These are phyloP conservation scores for Bacterosira constricta DNA, from an alignment of 108 stramenopile genomes.

Conservation along the genomic window DNA sequence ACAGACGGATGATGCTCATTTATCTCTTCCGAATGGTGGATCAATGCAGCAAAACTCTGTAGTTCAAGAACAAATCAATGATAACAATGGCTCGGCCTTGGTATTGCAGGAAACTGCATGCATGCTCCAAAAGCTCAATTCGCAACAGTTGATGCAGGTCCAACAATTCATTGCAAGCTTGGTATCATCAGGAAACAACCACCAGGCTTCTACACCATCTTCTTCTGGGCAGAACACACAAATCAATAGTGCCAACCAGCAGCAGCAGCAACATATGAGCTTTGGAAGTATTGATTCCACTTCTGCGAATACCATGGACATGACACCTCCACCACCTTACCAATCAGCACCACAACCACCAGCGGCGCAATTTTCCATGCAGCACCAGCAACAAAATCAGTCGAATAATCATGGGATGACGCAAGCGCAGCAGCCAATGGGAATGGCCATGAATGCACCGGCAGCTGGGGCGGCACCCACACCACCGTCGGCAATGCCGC, in stretches of 20 bases:
- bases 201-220: neutral
- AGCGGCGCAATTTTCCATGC: constrained; percentile 8
- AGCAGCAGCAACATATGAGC: neutral
- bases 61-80: neutral
- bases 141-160: constrained; percentile 33
- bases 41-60: neutral
- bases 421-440: neutral
- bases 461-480: too few species aligned
- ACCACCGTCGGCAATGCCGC: too few species aligned
- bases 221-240: neutral
- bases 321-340: too few species aligned
- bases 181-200: neutral
- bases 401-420: too few species aligned
- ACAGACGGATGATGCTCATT: constrained; percentile 72
- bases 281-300: too few species aligned
- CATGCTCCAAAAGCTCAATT: constrained; percentile 37
- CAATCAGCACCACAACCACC: neutral
- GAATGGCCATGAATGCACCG: neutral
- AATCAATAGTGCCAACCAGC: neutral
- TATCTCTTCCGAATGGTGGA: constrained; percentile 15
- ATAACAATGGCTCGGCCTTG: neutral
- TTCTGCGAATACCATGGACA: too few species aligned
- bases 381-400: neutral
- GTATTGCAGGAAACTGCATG: constrained; percentile 20
- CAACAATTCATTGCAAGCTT: constrained; percentile 35